Percentiles rank a stretch among this genome's conserved stretches.
phyloP scores from a whole-genome alignment of 108 stramenopile genomes.

The Nitzschia putrida region DNA sequence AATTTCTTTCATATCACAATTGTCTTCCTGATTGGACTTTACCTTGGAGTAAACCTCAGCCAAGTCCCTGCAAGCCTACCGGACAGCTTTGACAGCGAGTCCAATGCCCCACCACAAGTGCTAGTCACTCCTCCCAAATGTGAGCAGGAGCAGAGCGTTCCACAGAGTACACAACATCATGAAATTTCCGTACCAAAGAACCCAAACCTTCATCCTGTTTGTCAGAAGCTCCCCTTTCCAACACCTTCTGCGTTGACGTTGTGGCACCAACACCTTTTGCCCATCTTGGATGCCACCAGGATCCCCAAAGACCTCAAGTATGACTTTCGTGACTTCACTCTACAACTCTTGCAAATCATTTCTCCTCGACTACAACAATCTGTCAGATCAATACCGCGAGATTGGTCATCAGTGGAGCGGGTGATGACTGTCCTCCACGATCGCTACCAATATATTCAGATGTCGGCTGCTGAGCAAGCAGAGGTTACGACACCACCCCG shows the following conservation, averaged over 20 bases:
- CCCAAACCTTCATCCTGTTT: conserved; percentile 26
- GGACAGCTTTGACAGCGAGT: too few relatives aligned
- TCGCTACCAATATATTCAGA: conserved; percentile 25
- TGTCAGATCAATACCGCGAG: conserved; percentile 36
- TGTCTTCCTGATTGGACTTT: too few relatives aligned
- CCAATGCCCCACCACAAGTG: too few relatives aligned
- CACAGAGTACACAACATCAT: too few relatives aligned
- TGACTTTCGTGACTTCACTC: conserved; percentile 36
- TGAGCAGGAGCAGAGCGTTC: too few relatives aligned
- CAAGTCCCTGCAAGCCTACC: too few relatives aligned
- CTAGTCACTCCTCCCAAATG: too few relatives aligned
- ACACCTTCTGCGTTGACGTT: conserved; percentile 34
- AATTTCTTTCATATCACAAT: too few relatives aligned
- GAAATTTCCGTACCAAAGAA: neutral
- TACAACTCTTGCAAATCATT: conserved; percentile 38
- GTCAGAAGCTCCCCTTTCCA: conserved; percentile 30
- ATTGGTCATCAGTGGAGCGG: conserved; percentile 29
- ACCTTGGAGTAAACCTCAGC: too few relatives aligned
- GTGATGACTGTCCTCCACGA: conserved; percentile 23
- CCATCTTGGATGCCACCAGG: conserved; percentile 31
- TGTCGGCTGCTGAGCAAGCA: conserved; percentile 3
- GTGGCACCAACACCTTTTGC: conserved; percentile 35
- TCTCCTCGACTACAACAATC: conserved; percentile 36
- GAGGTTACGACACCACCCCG: conserved; percentile 40
- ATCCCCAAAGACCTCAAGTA: conserved; percentile 27